phyloP scores from a whole-genome alignment of 2,329 filamentous ascomycete genomes.

The Pezicula carpinea region DNA sequence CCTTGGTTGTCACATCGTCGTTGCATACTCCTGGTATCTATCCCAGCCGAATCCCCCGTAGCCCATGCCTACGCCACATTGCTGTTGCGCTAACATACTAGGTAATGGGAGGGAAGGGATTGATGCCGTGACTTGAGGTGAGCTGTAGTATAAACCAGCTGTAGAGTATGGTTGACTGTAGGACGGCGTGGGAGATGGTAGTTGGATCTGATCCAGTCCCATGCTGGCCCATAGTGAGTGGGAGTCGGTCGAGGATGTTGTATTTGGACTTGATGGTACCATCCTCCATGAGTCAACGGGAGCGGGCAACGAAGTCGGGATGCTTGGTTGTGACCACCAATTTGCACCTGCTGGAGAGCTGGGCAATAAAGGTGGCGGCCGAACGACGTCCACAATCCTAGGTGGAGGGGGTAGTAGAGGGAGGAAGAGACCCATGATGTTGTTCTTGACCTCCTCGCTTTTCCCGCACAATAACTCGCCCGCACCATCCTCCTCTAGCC shows the following conservation, averaged over 20 bases:
- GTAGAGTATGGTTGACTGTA: constrained; percentile 76
- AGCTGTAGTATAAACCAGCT: constrained; percentile 73
- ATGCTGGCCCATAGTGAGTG: constrained; percentile 76
- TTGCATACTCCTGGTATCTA: constrained; percentile 77
- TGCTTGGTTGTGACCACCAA: constrained; percentile 75
- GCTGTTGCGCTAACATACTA: constrained; percentile 77
- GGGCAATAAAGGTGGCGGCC: constrained; percentile 78
- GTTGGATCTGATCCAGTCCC: constrained; percentile 66
- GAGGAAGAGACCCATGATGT: constrained; percentile 78
- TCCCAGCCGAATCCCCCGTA: constrained; percentile 84
- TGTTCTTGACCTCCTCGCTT: constrained; percentile 88
- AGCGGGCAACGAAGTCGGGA: constrained; percentile 60
- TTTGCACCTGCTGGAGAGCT: constrained; percentile 69
- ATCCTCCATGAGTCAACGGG: constrained; percentile 87
- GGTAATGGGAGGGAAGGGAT: constrained; percentile 77
- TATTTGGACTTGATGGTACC: constrained; percentile 80
- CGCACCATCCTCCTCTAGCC: constrained; percentile 91
- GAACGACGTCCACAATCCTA: constrained; percentile 82
- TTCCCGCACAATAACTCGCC: constrained; percentile 89
- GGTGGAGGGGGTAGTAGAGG: constrained; percentile 82
- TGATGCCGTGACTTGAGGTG: constrained; percentile 68
- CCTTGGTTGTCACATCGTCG: constrained; percentile 75
- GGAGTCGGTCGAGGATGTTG: constrained; percentile 69
- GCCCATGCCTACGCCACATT: constrained; percentile 73
- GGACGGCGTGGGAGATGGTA: constrained; percentile 74